These are phyloP conservation scores for Aspergillus conjunctus DNA, from an alignment of 495 filamentous ascomycete species.

Conservation along the genomic window DNA sequence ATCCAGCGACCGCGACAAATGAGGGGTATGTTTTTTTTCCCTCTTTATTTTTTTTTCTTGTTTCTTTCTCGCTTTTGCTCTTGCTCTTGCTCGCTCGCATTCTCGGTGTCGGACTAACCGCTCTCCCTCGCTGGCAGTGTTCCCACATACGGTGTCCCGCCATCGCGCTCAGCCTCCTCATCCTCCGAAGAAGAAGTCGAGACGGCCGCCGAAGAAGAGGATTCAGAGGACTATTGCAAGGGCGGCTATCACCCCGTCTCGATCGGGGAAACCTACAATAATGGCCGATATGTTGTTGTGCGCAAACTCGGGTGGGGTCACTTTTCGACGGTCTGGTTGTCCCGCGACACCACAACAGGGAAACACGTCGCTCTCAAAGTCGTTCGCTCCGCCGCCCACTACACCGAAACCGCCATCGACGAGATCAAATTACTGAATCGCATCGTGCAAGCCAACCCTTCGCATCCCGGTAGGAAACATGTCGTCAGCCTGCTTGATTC, in stretches of 20 bases:
- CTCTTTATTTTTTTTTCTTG: conserved; percentile 30
- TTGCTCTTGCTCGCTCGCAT: conserved; percentile 33
- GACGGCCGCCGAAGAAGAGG: conserved; percentile 96
- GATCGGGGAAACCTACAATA: conserved; percentile 95
- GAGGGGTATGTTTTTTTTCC: conserved; percentile 52
- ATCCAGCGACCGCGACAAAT: conserved; percentile 45
- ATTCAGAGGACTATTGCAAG: conserved; percentile 99
- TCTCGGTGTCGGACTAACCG: conserved; percentile 14
- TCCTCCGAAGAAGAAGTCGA: conserved; percentile 85
- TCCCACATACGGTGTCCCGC: conserved; percentile 44
- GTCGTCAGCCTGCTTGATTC: conserved; percentile 95
- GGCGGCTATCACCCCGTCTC: conserved; percentile 95
- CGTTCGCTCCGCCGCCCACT: conserved; percentile 94
- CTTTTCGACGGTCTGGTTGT: conserved; percentile 98
- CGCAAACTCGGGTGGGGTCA: conserved; percentile 98
- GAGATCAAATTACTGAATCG: conserved; percentile 98
- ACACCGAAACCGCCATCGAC: conserved; percentile 98
- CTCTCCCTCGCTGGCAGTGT: conserved; percentile 34
- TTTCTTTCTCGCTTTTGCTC: conserved; percentile 35
- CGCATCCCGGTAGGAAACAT: conserved; percentile 89
- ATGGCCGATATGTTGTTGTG: conserved; percentile 93
- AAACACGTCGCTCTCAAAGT: conserved; percentile 98
- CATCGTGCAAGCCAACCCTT: conserved; percentile 91
- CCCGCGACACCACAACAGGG: conserved; percentile 82
- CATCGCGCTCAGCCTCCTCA: conserved; percentile 78